Conservation (phyloP, 2,329 filamentous ascomycete genomes). For the Diaporthe caulivora region DNA sequence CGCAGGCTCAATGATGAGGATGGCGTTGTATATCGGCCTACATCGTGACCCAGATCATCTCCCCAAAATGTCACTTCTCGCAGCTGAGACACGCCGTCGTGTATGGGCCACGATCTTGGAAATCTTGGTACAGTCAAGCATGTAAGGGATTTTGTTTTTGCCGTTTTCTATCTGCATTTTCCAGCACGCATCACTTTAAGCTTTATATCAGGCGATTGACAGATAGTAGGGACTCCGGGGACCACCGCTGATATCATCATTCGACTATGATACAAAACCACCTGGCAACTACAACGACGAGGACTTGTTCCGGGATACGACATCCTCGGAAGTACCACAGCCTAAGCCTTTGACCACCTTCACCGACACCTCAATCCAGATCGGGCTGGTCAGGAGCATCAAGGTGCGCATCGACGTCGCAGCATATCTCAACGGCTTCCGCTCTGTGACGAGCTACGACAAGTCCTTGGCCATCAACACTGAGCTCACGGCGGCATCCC, state of each 20-base stretch:
- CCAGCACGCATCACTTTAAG: background rate
- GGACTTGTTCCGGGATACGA: constrained; percentile 47
- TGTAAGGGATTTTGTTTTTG: constrained; percentile 43
- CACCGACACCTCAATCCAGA: constrained; percentile 65
- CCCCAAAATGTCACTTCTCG: constrained; percentile 49
- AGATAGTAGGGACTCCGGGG: constrained; percentile 51
- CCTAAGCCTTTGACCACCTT: constrained; percentile 47
- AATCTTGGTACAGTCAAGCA: constrained; percentile 57
- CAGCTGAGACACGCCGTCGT: constrained; percentile 61
- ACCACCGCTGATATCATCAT: constrained; percentile 56
- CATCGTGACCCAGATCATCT: constrained; percentile 61
- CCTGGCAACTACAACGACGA: constrained; percentile 65
- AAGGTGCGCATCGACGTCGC: constrained; percentile 58
- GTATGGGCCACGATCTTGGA: constrained; percentile 68
- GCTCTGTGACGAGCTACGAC: constrained; percentile 57
- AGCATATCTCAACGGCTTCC: constrained; percentile 61
- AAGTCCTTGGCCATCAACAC: constrained; percentile 61
- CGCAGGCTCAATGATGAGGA: constrained; percentile 57
- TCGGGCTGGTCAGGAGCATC: constrained; percentile 59
- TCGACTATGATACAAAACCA: constrained; percentile 62
- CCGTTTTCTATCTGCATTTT: background rate
- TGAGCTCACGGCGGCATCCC: constrained; percentile 56
- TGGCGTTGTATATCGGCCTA: constrained; percentile 63
- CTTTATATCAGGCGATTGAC: background rate
- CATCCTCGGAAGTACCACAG: constrained; percentile 42